A percentile compares a stretch with the other conserved stretches of the same genome.
Evolutionary conservation across 768 basidiomycete species (phyloP).

Genomic region (Gloeostereum incarnatum): DNA sequence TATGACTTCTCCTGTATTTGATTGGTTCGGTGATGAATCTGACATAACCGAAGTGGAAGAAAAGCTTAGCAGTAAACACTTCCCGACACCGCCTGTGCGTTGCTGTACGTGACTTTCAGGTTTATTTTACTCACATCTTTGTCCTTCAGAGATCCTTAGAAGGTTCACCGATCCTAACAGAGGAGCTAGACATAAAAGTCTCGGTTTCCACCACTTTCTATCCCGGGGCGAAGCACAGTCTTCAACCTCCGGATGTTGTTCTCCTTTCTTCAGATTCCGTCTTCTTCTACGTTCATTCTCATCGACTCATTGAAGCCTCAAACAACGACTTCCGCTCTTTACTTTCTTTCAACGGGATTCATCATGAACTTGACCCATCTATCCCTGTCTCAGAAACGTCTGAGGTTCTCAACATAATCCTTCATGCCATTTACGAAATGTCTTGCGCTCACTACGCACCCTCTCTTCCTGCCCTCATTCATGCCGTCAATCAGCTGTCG

Average conservation of each 20-base stretch:
- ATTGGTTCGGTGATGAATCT: no score
- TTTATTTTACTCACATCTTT: no score
- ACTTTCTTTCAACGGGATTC: background rate
- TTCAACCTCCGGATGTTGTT: conserved; percentile 13
- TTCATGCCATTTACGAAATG: conserved; percentile 44
- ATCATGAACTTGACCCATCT: background rate
- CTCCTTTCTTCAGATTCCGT: conserved; percentile 18
- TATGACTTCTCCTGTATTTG: no score
- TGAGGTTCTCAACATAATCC: conserved; percentile 41
- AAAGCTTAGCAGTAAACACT: no score
- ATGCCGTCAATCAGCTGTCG: conserved; percentile 29
- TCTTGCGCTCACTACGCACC: conserved; percentile 46
- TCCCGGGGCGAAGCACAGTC: conserved; percentile 9
- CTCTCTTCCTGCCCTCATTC: conserved; percentile 31
- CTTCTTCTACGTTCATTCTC: conserved; percentile 20
- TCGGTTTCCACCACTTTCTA: conserved; percentile 13
- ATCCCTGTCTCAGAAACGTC: conserved; percentile 35
- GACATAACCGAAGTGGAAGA: no score
- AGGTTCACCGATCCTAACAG: no score
- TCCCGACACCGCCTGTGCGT: no score
- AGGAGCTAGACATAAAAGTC: conserved; percentile 10
- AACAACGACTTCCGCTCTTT: conserved; percentile 14
- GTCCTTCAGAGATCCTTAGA: no score
- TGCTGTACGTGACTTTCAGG: no score
- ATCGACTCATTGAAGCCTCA: conserved; percentile 13